A percentile compares a stretch with the other conserved stretches of the same genome.
These are phyloP conservation scores for Mesotaenium endlicherianum DNA, from an alignment of 139 green algal genomes.

Conservation along the genomic window DNA sequence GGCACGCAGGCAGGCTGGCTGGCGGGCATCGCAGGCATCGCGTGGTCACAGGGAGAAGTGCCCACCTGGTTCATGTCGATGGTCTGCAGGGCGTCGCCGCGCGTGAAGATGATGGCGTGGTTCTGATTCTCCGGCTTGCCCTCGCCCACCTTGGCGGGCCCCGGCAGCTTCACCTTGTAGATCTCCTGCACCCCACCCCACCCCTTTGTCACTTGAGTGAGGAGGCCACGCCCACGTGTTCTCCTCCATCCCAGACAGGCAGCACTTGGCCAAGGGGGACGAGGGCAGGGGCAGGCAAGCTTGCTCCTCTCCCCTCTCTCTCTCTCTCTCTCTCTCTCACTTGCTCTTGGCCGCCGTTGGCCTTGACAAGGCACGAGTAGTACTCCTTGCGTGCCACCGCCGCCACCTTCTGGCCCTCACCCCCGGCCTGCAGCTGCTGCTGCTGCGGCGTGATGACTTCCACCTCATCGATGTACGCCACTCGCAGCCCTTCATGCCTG, in stretches of 20 bases:
- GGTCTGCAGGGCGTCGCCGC: slow-evolving; percentile 48
- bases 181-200: slow-evolving; percentile 32
- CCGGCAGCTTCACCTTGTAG: slow-evolving; percentile 44
- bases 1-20: background rate
- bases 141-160: slow-evolving; percentile 41
- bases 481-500: slow-evolving; percentile 26
- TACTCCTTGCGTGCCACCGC: background rate
- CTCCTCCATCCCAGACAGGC: no score
- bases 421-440: background rate
- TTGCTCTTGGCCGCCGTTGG: background rate
- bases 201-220: no score
- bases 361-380: slow-evolving; percentile 36
- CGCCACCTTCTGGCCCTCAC: background rate
- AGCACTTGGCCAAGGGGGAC: no score
- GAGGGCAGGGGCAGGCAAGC: no score
- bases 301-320: no score
- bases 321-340: no score
- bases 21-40: background rate
- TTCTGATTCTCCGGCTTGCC: slow-evolving; percentile 56
- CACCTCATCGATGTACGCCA: slow-evolving; percentile 50
- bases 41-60: background rate
- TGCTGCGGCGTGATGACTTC: no score
- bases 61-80: slow-evolving; percentile 56
- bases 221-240: no score
- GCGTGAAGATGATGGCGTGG: slow-evolving; percentile 52